Conservation (phyloP, 2,329 filamentous ascomycete genomes). For the Pseudopyricularia javanii region DNA sequence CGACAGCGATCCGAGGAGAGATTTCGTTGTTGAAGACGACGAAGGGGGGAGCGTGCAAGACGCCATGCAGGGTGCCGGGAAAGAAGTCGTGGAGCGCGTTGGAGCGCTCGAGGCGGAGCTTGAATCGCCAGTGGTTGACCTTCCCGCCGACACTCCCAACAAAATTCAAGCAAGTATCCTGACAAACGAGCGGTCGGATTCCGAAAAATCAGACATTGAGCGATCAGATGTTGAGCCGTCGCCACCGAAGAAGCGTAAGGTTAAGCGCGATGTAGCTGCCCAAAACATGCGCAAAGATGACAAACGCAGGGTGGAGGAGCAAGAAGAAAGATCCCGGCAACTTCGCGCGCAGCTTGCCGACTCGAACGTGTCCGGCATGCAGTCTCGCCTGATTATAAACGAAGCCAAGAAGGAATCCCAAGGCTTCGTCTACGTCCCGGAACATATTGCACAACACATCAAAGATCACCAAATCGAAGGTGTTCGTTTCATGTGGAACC, state of each 20-base stretch:
- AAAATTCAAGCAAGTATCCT: neutral
- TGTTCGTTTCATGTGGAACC: slow-evolving; percentile 81
- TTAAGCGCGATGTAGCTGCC: slow-evolving; percentile 33
- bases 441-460: slow-evolving; percentile 50
- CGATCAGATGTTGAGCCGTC: slow-evolving; percentile 13
- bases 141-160: neutral
- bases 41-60: neutral
- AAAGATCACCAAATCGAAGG: slow-evolving; percentile 74
- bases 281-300: slow-evolving; percentile 44
- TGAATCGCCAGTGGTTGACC: neutral
- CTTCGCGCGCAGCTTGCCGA: slow-evolving; percentile 32
- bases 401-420: slow-evolving; percentile 48
- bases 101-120: neutral
- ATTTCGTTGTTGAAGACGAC: slow-evolving; percentile 33
- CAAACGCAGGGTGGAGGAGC: slow-evolving; percentile 36
- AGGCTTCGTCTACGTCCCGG: slow-evolving; percentile 51
- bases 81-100: too few relatives aligned
- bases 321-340: slow-evolving; percentile 37
- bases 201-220: neutral
- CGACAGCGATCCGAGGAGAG: slow-evolving; percentile 28
- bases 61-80: too few relatives aligned
- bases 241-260: slow-evolving; percentile 30
- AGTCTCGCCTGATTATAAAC: slow-evolving; percentile 51
- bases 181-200: too few relatives aligned
- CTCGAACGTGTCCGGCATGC: slow-evolving; percentile 30